Evolutionary conservation across 352 stramenopile genomes (phyloP), one percentile per base, ranked within the genome.

Genomic region (Globisporangium cystogenes): DNA sequence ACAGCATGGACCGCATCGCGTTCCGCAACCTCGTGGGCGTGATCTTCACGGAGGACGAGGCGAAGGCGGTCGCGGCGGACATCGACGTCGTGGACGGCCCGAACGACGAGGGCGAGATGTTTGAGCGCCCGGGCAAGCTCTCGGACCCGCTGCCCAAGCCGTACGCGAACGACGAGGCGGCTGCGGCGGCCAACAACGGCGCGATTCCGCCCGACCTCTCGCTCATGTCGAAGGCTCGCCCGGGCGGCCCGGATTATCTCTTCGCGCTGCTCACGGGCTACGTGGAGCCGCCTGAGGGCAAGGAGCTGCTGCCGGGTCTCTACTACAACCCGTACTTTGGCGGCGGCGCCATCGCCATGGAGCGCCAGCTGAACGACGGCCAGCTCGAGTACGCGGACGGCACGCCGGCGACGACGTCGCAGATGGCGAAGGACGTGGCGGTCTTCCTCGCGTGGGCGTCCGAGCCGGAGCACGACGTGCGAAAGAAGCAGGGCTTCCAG

Each of bases 321-420:
- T 97, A 99, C 79, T 99, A 99, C 87, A 99, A 99, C 80, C 97
- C 96, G 31, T 99, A 99, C 84, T 99, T 99, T 60, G 86, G 93
- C 23, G 97, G 97, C 40, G 96, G 96, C 57, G 93, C 93, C 44
- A 99, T 99, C 82, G 94, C 95, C 62, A 99, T 99, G 97, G 95
- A 97, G 57, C 93, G 96, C 54, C 96, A 98, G 68, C 78, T 99
- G 44, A 85, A 93, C 69, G 96, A 99, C 67, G 96, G 94, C 45
- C 94, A 98, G 69, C 82, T 99, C 24, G 96, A 99, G 61, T 99
- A 99, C 70, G 90, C 98, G 39, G 97, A 99, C 57, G 96, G 96
- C 57, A 99, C 96, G 49, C 83, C 86, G 15, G 95, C 96, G 47
- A 99, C 96, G 27, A 97, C 96, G 52, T 97, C 95, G 48, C 97